Base-by-base conservation (phyloP, 2,329 filamentous ascomycete genomes). In the Diaporthe velutina region DNA sequence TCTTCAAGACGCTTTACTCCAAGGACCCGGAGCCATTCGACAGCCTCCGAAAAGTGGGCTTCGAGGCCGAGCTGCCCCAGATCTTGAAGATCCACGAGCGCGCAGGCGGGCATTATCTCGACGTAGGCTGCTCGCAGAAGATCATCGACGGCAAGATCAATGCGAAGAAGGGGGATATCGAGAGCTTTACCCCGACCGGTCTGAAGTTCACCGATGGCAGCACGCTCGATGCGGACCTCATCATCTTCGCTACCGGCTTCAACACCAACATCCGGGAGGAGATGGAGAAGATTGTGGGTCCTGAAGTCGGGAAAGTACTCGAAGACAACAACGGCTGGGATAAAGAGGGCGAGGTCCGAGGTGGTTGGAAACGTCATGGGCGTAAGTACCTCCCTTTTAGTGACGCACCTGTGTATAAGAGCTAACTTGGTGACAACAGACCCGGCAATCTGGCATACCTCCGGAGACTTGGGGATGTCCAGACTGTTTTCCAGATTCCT, bases 51-150 rank as follows among this genome's bases (percentile, higher is more conserved):
- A 67, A 50, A 22, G 42, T 67, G 42, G 61, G 61, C 22, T 50
- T 50, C 13, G 28, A 33, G 10, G 61, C 42, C 22, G 42, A 67
- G 30, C 30, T 67, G 9, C 61, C 42, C 3, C 42, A 50, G 12
- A 35, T 66, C 28, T n/a, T 66, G 22, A 66, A 66, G 60, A 66
- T 66, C 5, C 60, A 50, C 28, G 60, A 90, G 77, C 87, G 89
- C 6, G 90, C 90, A 12, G 90, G 90, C 1, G 89, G 90, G 6
- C 91, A 91, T 79, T 91, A 91, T 79, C 88, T 91, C 74, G 89
- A 91, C 76, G 87, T 90, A 15, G 89, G 89, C 17, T 85, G 84
- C 58, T 87, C 85, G 48, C 83, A 87, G 79, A 83, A 91, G 28
- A 89, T 92, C 74, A 85, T 86, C 67, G 87, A 90, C 48, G 88